Conservation (phyloP, 2,329 filamentous ascomycete species). For the Arthroderma uncinatum region DNA sequence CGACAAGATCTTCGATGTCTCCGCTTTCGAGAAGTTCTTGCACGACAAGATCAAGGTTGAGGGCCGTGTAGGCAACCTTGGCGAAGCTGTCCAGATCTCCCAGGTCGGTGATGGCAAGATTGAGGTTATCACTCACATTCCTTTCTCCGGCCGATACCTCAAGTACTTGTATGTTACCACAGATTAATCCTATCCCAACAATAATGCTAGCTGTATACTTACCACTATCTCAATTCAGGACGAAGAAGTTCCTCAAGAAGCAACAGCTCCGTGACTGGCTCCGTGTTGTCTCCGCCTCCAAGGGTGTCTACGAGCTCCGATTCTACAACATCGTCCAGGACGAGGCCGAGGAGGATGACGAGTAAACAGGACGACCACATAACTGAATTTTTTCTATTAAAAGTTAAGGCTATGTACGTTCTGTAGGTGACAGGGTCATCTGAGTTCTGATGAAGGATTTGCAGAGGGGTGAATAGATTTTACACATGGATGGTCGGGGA, state of each 20-base stretch:
- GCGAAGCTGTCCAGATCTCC: conserved; percentile 80
- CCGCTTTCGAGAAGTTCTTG: conserved; percentile 99
- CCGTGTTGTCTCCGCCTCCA: conserved; percentile 93
- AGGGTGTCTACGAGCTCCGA: conserved; percentile 98
- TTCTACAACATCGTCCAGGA: conserved; percentile 99
- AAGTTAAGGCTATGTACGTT: not conserved
- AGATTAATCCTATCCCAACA: not conserved
- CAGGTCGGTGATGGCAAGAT: conserved; percentile 94
- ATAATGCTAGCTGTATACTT: not conserved
- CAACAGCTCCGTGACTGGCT: conserved; percentile 99
- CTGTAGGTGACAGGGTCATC: not conserved
- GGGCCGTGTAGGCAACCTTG: conserved; percentile 94
- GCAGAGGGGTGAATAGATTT: not conserved
- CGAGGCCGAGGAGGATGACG: conserved; percentile 94
- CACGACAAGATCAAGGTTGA: conserved; percentile 99
- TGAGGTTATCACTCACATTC: conserved; percentile 92
- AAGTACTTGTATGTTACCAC: conserved; percentile 80
- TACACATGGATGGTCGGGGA: not conserved
- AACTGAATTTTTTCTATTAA: not conserved
- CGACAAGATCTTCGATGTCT: conserved; percentile 99
- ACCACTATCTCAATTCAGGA: conserved; percentile 44
- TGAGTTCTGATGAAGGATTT: not conserved
- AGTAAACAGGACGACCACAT: conserved; percentile 50
- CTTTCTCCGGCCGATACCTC: conserved; percentile 96
- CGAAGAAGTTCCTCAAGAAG: conserved; percentile 99